Evolutionary conservation across 2,329 filamentous ascomycete genomes (phyloP).

Genomic region (Paraphaeosphaeria minitans): DNA sequence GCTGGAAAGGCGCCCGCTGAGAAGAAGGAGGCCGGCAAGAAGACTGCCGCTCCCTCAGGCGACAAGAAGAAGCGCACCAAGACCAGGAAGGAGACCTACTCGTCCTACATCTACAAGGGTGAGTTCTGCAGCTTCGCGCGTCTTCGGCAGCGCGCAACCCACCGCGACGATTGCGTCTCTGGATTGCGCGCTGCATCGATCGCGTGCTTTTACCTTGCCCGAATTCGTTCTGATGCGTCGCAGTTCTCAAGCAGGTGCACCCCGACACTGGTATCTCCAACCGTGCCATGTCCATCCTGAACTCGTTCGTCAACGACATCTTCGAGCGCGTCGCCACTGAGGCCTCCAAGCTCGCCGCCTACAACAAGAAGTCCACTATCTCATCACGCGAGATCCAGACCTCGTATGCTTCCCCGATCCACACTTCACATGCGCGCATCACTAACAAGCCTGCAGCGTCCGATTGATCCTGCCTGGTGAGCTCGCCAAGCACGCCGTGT

Average conservation of each 20-base stretch:
- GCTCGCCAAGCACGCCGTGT: conserved; percentile 98
- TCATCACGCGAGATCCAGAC: conserved; percentile 99
- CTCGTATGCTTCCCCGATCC: conserved; percentile 62
- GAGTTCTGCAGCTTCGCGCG: conserved; percentile 43
- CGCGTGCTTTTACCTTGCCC: not conserved
- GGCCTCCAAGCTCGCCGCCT: conserved; percentile 97
- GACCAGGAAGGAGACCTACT: conserved; percentile 99
- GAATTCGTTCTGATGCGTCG: conserved; percentile 44
- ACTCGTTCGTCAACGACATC: conserved; percentile 99
- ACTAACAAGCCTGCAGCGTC: conserved; percentile 61
- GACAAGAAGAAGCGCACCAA: conserved; percentile 99
- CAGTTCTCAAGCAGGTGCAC: conserved; percentile 99
- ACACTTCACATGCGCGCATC: not conserved
- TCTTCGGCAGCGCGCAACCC: conserved; percentile 14
- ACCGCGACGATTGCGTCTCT: conserved; percentile 3
- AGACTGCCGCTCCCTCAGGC: conserved; percentile 87
- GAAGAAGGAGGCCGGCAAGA: conserved; percentile 99
- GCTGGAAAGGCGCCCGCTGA: conserved; percentile 82
- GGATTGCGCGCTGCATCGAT: not conserved
- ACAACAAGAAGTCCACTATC: conserved; percentile 99
- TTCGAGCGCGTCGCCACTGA: conserved; percentile 99
- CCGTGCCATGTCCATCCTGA: conserved; percentile 99
- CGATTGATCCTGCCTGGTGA: conserved; percentile 97
- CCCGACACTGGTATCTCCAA: conserved; percentile 99
- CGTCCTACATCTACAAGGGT: conserved; percentile 99